Evolutionary conservation across 2,329 filamentous ascomycete species (phyloP).

Genomic region (Cyphellophora europaea): DNA sequence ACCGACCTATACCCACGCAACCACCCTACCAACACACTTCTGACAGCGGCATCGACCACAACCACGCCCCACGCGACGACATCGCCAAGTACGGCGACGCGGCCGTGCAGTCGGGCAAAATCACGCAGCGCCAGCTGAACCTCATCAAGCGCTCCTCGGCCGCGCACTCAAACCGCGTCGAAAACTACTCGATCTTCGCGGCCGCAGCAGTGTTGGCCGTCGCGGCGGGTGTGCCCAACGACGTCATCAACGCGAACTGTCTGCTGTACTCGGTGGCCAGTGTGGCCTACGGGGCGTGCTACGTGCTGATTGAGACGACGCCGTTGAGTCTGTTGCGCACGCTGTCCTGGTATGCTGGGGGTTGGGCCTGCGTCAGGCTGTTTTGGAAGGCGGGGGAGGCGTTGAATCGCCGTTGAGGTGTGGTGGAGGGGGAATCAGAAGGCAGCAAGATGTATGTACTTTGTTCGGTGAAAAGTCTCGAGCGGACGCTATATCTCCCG

Average conservation of each 20-base stretch:
- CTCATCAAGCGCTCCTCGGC: constrained; percentile 35
- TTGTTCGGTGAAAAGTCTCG: too few species aligned
- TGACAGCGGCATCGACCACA: constrained; percentile 38
- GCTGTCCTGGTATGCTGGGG: constrained; percentile 29
- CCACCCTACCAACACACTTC: too few species aligned
- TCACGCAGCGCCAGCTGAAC: constrained; percentile 32
- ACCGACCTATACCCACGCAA: too few species aligned
- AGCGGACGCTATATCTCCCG: too few species aligned
- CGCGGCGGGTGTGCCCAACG: constrained; percentile 24
- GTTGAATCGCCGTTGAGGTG: constrained; percentile 1
- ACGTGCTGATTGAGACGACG: constrained; percentile 24
- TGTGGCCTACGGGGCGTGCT: constrained; percentile 24
- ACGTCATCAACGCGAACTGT: constrained; percentile 27
- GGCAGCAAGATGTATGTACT: too few species aligned
- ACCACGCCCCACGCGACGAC: constrained; percentile 37
- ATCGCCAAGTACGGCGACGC: constrained; percentile 35
- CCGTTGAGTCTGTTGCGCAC: constrained; percentile 26
- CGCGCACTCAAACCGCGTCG: constrained; percentile 38
- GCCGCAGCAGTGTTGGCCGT: constrained; percentile 24
- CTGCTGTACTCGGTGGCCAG: constrained; percentile 28
- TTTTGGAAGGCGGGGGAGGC: constrained; percentile 26
- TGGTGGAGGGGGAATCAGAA: too few species aligned
- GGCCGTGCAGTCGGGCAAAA: constrained; percentile 34
- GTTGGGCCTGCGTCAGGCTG: constrained; percentile 28
- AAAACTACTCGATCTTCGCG: constrained; percentile 24